These are phyloP conservation scores for Eutrema salsugineum DNA, from an alignment of 441 rosid species.

Conservation along the genomic window DNA sequence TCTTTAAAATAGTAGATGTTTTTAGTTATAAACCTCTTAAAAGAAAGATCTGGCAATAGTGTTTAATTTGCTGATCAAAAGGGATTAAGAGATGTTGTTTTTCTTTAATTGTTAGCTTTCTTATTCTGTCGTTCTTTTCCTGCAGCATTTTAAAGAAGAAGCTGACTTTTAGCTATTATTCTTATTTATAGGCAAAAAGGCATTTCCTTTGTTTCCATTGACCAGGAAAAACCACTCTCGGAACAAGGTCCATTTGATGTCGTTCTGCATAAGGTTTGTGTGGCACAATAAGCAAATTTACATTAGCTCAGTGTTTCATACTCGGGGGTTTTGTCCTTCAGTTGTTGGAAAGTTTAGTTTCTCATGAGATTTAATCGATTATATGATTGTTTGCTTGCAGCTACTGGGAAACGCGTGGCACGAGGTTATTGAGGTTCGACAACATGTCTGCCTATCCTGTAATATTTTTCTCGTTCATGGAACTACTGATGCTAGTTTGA, in stretches of 20 bases:
- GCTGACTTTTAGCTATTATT: not conserved
- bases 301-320: too few relatives aligned
- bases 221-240: conserved; percentile 16
- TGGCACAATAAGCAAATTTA: not conserved
- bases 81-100: not conserved
- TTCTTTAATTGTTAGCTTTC: not conserved
- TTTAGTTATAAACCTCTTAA: not conserved
- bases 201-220: conserved; percentile 18
- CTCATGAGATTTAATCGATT: not conserved
- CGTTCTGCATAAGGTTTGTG: conserved; percentile 16
- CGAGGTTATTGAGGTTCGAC: conserved; percentile 14
- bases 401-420: conserved; percentile 22
- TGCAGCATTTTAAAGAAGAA: not conserved
- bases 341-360: not conserved
- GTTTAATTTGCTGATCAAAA: not conserved
- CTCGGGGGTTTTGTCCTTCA: not conserved
- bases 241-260: conserved; percentile 26
- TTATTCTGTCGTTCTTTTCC: not conserved
- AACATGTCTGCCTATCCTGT: not conserved
- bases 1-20: too few relatives aligned
- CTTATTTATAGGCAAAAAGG: conserved; percentile 15
- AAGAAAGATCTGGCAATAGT: not conserved
- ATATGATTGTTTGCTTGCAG: not conserved
- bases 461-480: not conserved
- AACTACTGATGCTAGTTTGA: not conserved